Evolutionary conservation across 106 monocot species (phyloP).

Genomic region (Dendrobium officinale): DNA sequence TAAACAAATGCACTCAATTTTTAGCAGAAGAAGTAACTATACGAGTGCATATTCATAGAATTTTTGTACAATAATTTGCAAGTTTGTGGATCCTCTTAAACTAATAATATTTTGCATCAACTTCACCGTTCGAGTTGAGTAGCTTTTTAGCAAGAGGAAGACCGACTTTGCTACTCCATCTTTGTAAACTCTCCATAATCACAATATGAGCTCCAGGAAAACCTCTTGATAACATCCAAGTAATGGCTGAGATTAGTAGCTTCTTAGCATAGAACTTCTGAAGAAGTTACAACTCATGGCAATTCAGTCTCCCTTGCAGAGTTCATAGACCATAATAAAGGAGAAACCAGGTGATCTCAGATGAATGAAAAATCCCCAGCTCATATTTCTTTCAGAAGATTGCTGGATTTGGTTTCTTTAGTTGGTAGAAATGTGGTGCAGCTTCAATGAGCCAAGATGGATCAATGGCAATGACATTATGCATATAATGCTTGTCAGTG

Average conservation of each 20-base stretch:
- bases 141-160: no score
- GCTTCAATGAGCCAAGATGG: constrained; percentile 92
- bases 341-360: neutral
- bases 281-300: neutral
- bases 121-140: no score
- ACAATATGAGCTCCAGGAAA: neutral
- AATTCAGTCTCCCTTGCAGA: neutral
- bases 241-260: no score
- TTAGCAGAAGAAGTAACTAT: no score
- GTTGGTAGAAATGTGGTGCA: constrained; percentile 87
- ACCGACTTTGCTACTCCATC: neutral
- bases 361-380: neutral
- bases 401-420: constrained; percentile 42
- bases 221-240: no score
- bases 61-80: no score
- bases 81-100: no score
- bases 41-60: no score
- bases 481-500: constrained; percentile 95
- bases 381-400: constrained; percentile 26
- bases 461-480: constrained; percentile 84
- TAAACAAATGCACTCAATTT: no score
- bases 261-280: neutral
- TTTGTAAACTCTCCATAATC: neutral
- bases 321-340: neutral
- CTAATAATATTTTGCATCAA: no score